Conservation (phyloP, 73 alveolate genomes). For the Urostyla sp. region DNA sequence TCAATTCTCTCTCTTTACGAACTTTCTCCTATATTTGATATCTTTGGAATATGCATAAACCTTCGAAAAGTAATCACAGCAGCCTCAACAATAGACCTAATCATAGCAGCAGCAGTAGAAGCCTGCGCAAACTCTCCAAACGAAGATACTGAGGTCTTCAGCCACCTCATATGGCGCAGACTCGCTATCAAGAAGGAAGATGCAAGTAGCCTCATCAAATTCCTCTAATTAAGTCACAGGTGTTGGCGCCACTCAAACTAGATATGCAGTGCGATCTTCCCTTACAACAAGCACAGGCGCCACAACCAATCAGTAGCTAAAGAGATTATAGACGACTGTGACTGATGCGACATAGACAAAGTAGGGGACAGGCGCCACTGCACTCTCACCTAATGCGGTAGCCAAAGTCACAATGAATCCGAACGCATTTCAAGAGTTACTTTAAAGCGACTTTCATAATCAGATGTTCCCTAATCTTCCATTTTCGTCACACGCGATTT, state of each 20-base stretch:
- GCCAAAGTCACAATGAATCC: background rate
- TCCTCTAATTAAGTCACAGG: too few species aligned
- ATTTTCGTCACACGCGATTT: conserved; percentile 20
- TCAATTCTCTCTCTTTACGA: too few species aligned
- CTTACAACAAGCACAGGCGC: too few species aligned
- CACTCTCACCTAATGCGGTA: background rate
- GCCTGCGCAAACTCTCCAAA: conserved; percentile 26
- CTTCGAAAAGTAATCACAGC: too few species aligned
- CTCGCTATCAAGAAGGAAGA: conserved; percentile 8
- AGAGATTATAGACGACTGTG: background rate
- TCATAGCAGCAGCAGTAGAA: conserved; percentile 5
- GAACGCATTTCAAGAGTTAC: conserved; percentile 31
- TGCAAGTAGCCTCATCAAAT: background rate
- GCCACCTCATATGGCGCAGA: conserved; percentile 24
- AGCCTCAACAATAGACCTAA: too few species aligned
- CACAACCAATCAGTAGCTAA: too few species aligned
- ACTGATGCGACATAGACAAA: background rate
- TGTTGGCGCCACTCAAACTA: too few species aligned
- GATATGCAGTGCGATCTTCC: too few species aligned
- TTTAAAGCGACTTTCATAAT: conserved; percentile 40
- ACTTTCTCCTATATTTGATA: too few species aligned
- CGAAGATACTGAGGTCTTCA: conserved; percentile 50
- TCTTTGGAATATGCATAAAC: too few species aligned
- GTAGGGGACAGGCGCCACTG: background rate
- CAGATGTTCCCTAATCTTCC: conserved; percentile 18